Evolutionary conservation across 352 stramenopile species (phyloP), one percentile per base, ranked within the genome.

Genomic region (Globisporangium spiculum): DNA sequence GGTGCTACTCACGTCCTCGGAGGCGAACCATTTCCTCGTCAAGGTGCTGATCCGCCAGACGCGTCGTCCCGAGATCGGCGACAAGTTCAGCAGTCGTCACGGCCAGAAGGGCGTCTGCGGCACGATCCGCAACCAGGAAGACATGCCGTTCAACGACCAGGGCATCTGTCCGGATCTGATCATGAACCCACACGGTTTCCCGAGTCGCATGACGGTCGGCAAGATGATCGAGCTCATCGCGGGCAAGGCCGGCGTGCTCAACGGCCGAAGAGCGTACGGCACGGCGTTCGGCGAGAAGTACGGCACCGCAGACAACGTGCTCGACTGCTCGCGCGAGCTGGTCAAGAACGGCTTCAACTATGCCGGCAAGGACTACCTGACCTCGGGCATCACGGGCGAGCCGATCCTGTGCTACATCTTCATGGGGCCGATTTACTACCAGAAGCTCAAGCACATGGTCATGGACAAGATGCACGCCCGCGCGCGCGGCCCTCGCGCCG

Each of bases 401-500:
- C 96, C 97, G 4, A 90, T 99, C 22, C 83, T 99, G 80, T 98
- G 97, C 60, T 99, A 99, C 82, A 99, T 99, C 70, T 99, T 99
- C 76, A 98, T 98, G 71, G 98, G 98, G 1, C 98, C 98, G 27
- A 97, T 99, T 22, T 99, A 99, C 78, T 99, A 99, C 77, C 98
- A 99, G 79, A 99, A 99, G 78, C 87, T 99, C 20, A 99, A 99
- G 85, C 98, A 99, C 78, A 99, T 99, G 98, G 98, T 99, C n/a
- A 97, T 99, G 86, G 98, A 99, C 83, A 99, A 99, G 85, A 99
- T 99, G 90, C 98, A 99, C 78, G 97, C 98, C 22, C 90, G 98
- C 68, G 95, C 98, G 20, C 87, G 97, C 53, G 97, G 97, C 18
- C 97, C 97, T 38, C 89, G 97, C 27, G 97, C 97, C 3, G 89